Percentiles rank a stretch among this genome's conserved stretches.
Conservation (phyloP, 305 asterid species). For the Stenogyne calaminthoides region DNA sequence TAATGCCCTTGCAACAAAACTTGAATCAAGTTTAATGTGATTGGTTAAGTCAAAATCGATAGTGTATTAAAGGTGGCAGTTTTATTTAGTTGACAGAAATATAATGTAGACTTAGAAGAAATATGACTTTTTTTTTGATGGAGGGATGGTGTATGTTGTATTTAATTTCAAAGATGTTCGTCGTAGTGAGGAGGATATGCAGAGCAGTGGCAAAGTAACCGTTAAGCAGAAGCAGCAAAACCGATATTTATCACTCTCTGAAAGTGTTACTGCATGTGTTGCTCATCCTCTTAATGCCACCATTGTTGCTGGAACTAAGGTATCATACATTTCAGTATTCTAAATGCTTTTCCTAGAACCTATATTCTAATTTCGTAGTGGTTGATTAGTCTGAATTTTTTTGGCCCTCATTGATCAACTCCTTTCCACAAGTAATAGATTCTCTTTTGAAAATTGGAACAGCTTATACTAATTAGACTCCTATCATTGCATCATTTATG, state of each 20-base stretch:
- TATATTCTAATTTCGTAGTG: too few species aligned
- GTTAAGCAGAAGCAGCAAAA: slow-evolving; percentile 53
- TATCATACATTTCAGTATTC: slow-evolving; percentile 19
- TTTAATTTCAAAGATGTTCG: slow-evolving; percentile 34
- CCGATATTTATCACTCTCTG: slow-evolving; percentile 54
- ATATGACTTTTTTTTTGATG: too few species aligned
- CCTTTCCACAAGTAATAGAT: slow-evolving; percentile 1
- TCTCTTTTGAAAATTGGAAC: not conserved
- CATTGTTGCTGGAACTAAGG: slow-evolving; percentile 93
- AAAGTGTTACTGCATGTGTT: slow-evolving; percentile 70
- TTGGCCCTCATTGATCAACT: not conserved
- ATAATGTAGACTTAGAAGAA: not conserved
- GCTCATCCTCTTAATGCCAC: slow-evolving; percentile 80
- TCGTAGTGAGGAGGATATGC: slow-evolving; percentile 63
- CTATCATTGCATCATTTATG: too few species aligned
- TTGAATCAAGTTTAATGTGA: not conserved
- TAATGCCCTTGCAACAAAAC: not conserved
- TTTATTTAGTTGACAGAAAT: not conserved
- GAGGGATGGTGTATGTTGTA: not conserved
- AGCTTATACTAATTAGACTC: too few species aligned
- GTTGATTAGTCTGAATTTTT: too few species aligned
- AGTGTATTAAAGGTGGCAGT: not conserved
- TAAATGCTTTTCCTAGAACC: slow-evolving; percentile 18
- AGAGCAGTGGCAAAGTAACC: slow-evolving; percentile 35
- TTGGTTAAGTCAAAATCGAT: not conserved